Conservation (phyloP, 805 yeast genomes). For the Candida peoriensis region DNA sequence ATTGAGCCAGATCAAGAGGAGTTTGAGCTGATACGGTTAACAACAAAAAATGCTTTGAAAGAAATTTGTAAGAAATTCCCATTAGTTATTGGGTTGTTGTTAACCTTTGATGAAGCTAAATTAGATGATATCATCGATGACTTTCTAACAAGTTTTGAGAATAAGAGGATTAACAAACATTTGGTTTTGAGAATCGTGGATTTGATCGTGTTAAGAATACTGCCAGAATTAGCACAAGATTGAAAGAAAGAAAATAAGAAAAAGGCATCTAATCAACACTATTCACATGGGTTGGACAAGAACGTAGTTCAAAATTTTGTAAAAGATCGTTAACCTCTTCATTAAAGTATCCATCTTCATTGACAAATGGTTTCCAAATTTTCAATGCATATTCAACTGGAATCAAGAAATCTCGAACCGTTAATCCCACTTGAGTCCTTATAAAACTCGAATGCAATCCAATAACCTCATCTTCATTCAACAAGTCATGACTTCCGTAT, state of each 20-base stretch:
- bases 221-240: conserved; percentile 30
- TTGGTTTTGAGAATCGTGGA: conserved; percentile 39
- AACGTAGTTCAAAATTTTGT: conserved; percentile 4
- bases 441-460: conserved; percentile 35
- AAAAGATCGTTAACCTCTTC: conserved; percentile 21
- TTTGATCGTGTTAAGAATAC: conserved; percentile 31
- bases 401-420: conserved; percentile 1
- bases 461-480: conserved; percentile 17
- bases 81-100: conserved; percentile 14
- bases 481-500: conserved; percentile 18
- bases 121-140: conserved; percentile 23
- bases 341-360: conserved; percentile 22
- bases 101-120: conserved; percentile 19
- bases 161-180: conserved; percentile 38
- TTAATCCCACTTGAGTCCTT: conserved; percentile 27
- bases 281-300: not conserved
- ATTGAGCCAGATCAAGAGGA: conserved; percentile 37
- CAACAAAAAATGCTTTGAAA: conserved; percentile 24
- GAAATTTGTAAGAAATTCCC: conserved; percentile 16
- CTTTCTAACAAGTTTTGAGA: conserved; percentile 30
- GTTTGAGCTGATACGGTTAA: conserved; percentile 26
- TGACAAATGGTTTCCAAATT: conserved; percentile 26
- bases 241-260: not conserved
- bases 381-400: conserved; percentile 14
- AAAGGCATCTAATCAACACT: not conserved